phyloP scores from a whole-genome alignment of 371 early-diverging fungal species.

The Rhizopus microsporus region DNA sequence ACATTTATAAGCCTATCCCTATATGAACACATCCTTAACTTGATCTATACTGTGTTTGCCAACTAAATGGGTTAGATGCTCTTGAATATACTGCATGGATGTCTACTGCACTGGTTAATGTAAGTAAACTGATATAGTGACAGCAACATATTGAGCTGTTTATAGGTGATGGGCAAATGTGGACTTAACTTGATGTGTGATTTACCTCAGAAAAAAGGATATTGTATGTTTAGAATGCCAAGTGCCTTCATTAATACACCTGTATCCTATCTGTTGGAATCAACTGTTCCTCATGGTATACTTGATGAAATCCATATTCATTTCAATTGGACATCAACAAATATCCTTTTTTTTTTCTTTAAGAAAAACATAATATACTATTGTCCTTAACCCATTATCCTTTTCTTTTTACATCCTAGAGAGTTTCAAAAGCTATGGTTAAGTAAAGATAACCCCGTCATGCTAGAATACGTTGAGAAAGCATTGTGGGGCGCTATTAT shows the following conservation, averaged over 20 bases:
- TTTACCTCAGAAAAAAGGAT: not conserved
- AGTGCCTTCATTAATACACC: constrained; percentile 24
- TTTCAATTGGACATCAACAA: constrained; percentile 13
- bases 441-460: not conserved
- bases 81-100: constrained; percentile 16
- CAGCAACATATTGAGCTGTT: no score
- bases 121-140: not conserved
- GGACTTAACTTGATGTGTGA: not conserved
- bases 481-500: not conserved
- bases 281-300: constrained; percentile 13
- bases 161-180: constrained; percentile 8
- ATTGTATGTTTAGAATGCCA: not conserved
- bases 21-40: constrained; percentile 1
- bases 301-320: constrained; percentile 13
- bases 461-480: not conserved
- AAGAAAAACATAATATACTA: no score
- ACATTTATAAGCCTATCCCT: no score
- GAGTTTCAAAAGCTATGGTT: constrained; percentile 5
- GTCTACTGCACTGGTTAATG: not conserved
- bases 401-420: not conserved
- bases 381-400: no score
- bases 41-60: not conserved
- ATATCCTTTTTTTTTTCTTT: not conserved
- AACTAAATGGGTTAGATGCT: constrained; percentile 11
- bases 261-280: constrained; percentile 20